Evolutionary conservation across 176 grass and related monocot species (phyloP).

Genomic region (Dactylis glomerata): DNA sequence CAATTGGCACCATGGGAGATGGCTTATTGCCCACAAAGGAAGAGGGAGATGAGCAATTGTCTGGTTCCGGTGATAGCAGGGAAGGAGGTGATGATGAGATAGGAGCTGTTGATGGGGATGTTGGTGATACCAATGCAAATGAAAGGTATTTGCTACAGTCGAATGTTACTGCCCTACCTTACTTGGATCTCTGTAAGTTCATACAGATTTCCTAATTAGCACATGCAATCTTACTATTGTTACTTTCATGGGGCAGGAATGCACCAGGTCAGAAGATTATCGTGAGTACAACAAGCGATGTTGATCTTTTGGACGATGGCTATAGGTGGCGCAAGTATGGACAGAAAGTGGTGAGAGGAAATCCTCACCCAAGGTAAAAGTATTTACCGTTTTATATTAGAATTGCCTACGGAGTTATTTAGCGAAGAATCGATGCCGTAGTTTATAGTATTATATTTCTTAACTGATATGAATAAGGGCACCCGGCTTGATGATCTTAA

Average conservation of each 20-base stretch:
- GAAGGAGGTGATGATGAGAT: neutral
- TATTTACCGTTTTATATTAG: neutral
- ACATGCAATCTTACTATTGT: neutral
- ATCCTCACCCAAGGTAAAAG: slow-evolving; percentile 46
- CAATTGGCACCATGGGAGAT: neutral
- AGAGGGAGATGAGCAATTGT: slow-evolving; percentile 14
- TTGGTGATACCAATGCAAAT: neutral
- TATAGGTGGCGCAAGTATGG: slow-evolving; percentile 77
- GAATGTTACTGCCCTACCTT: neutral
- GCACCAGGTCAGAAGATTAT: slow-evolving; percentile 57
- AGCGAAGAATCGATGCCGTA: neutral
- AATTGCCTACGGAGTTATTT: neutral
- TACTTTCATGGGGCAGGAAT: slow-evolving; percentile 9
- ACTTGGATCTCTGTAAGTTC: neutral
- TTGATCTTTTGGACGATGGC: slow-evolving; percentile 77
- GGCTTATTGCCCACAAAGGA: neutral
- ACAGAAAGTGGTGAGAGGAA: slow-evolving; percentile 62
- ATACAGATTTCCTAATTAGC: neutral
- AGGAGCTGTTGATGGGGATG: neutral
- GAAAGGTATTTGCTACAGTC: slow-evolving; percentile 25
- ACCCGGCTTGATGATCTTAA: neutral
- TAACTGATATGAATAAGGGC: neutral
- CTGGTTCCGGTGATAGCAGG: slow-evolving; percentile 10
- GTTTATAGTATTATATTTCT: neutral
- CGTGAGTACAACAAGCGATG: slow-evolving; percentile 64